These are phyloP conservation scores for Onygena corvina DNA, from an alignment of 2,329 filamentous ascomycete genomes.

Conservation along the genomic window DNA sequence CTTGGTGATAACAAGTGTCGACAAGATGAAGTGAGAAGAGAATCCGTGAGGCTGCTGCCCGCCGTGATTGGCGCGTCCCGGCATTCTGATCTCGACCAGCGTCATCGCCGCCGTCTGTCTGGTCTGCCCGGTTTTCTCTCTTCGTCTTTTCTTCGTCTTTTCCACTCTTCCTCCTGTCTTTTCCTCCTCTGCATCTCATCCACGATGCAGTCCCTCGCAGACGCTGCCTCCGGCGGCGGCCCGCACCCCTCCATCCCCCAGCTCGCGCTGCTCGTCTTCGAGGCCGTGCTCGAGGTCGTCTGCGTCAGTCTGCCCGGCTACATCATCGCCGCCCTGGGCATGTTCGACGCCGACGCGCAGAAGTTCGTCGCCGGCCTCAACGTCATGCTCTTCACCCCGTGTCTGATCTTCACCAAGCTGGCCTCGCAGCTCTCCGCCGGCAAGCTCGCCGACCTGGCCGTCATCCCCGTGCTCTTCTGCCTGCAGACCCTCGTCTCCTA, in stretches of 20 bases:
- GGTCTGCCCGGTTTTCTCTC: background rate
- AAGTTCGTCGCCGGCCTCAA: conserved; percentile 96
- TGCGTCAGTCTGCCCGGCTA: conserved; percentile 92
- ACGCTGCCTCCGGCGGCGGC: conserved; percentile 14
- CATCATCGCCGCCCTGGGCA: conserved; percentile 74
- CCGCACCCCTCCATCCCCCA: conserved; percentile 43
- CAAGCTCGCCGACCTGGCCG: conserved; percentile 76
- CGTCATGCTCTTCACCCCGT: conserved; percentile 90
- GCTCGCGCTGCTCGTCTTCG: conserved; percentile 73
- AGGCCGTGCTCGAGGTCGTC: conserved; percentile 87
- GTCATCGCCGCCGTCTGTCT: background rate
- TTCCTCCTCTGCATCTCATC: conserved; percentile 5
- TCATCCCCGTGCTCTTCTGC: conserved; percentile 90
- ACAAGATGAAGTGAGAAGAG: too few relatives aligned
- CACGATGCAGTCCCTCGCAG: conserved; percentile 8
- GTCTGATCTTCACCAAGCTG: conserved; percentile 93
- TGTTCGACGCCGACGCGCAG: conserved; percentile 91
- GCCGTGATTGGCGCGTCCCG: too few relatives aligned
- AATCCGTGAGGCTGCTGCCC: too few relatives aligned
- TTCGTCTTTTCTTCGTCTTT: background rate
- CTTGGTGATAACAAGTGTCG: too few relatives aligned
- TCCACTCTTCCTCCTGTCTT: background rate
- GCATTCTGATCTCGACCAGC: conserved; percentile 1
- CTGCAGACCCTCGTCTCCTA: conserved; percentile 83
- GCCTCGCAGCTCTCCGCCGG: conserved; percentile 86